Base-by-base conservation (phyloP, 345 rosid genomes). In the Eucalyptus erythrocorys region DNA sequence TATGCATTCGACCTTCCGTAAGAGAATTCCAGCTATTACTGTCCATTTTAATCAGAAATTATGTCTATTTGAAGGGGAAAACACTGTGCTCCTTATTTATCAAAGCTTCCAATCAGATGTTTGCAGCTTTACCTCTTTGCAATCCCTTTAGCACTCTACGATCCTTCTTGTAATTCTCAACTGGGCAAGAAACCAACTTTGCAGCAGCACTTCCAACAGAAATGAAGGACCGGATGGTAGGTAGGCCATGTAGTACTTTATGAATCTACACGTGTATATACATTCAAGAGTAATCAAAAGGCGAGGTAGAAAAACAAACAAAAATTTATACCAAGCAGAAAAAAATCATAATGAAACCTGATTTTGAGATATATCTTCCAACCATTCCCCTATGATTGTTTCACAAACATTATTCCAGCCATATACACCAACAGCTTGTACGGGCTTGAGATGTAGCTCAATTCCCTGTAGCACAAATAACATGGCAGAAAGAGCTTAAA, bases 321-420 rank as follows among this genome's bases (percentile, higher is more conserved):
- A 64, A 88, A 21, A 37, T 19, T 76, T 84, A 79, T 85, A 88
- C 87, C 84, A 84, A 37, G 61, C 19, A 76, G 9, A 84, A 49
- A 37, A 34, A 86, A 87, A 64, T 61, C 30, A 51, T 79, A 32
- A 27, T 37, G 27, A 86, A 89, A 97, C 99, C 99, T 97, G 99
- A 94, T 96, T 96, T 91, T 95, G 99, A 79, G 98, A 97, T 88
- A 97, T 90, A 93, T 97, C 99, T 93, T 95, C 98, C 94, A 97
- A 91, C 99, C 99, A 97, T 89, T 96, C 97, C 89, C 97, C 99
- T 30, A 94, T 61, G 87, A 96, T 92, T 91, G 96, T 96, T 91
- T 97, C 99, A 90, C 97, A 96, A 61, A 96, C 96, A 88, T 91
- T 93, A 37, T 93, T 94, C 99, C 99, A 97, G 49, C 99, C 99